These are phyloP conservation scores for Xenoacremonium recifei DNA, from an alignment of 2,329 filamentous ascomycete genomes.

Conservation along the genomic window DNA sequence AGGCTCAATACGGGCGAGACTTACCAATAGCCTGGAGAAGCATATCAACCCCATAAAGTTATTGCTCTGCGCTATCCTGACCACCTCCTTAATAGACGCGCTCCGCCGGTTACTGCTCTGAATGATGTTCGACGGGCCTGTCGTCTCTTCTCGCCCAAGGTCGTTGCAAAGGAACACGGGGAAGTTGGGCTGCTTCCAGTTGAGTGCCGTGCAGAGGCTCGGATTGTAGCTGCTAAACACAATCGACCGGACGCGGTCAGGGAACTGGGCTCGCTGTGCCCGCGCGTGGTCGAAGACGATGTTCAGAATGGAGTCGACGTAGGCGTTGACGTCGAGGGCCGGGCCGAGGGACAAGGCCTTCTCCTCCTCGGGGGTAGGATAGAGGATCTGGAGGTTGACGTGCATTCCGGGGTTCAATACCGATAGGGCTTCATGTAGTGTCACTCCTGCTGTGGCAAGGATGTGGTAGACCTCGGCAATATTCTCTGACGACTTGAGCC, in stretches of 20 bases:
- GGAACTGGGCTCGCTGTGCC: constrained; percentile 56
- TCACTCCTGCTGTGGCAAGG: constrained; percentile 74
- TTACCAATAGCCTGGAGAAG: constrained; percentile 79
- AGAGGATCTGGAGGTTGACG: constrained; percentile 88
- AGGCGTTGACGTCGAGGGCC: constrained; percentile 78
- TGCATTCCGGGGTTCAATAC: constrained; percentile 78
- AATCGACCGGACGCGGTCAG: constrained; percentile 77
- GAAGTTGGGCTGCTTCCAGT: constrained; percentile 99
- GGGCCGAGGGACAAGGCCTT: constrained; percentile 67
- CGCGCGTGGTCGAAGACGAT: constrained; percentile 92
- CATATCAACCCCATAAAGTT: constrained; percentile 98
- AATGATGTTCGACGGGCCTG: constrained; percentile 34
- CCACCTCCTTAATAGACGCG: constrained; percentile 90
- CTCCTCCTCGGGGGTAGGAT: constrained; percentile 76
- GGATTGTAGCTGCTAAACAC: constrained; percentile 94
- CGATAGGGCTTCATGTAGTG: constrained; percentile 72
- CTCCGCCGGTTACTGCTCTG: constrained; percentile 66
- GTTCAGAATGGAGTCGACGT: constrained; percentile 78
- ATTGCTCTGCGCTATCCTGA: constrained; percentile 88
- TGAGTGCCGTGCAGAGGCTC: constrained; percentile 86
- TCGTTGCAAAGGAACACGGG: constrained; percentile 95
- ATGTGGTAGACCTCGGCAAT: constrained; percentile 69
- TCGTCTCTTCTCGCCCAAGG: constrained; percentile 62
- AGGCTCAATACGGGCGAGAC: constrained; percentile 30
- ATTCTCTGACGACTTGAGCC: constrained; percentile 46